Base-by-base conservation (phyloP, 192 early-diverging fungal species). In the Chytriomyces hyalinus region DNA sequence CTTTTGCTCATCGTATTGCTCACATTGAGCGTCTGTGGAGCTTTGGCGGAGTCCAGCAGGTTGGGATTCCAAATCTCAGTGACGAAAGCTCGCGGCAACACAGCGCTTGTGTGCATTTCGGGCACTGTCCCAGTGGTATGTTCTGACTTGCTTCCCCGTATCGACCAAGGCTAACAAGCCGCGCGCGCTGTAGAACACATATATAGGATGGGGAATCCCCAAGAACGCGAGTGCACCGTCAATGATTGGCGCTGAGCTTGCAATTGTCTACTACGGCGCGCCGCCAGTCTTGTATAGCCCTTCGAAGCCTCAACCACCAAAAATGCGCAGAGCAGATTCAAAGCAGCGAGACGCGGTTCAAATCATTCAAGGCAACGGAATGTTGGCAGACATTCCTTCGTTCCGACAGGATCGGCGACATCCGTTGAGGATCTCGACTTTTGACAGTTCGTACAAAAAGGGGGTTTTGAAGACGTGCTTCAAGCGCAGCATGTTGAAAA, bases 161-260 rank as follows among this genome's bases (percentile, higher is more conserved):
- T 15, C 6, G 9, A 28, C 66, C 15, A 17, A 67, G 10, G 13
- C 15, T 46, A 67, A 11, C 66, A 10, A 7, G 10, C 26, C 15
- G n/a, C 62, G n/a, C 62, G n/a, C 26, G 15, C 15, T 53, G 24
- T 7, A 70, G 68, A 70, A 70, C 51, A 53, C 17, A 3, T 70
- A 70, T 48, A 70, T 70, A 13, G 68, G 26, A 4, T 20, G 49
- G 3, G 68, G 68, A 10, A 53, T 70, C n/a, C 68, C 68, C 5
- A 20, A n/a, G 7, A 57, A 70, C 68, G 2, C 68, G 6, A 57
- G 24, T n/a, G 36, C 7, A 3, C 10, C 10, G 6, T 11, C 15
- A 10, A 70, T 70, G 68, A 49, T 51, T 10, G 24, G 53, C 26
- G n/a, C 49, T 5, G 47, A 20, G 8, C 49, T 70, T 49, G 9